These are phyloP conservation scores for Eucalyptus marginata DNA, from an alignment of 345 rosid genomes.

Conservation along the genomic window DNA sequence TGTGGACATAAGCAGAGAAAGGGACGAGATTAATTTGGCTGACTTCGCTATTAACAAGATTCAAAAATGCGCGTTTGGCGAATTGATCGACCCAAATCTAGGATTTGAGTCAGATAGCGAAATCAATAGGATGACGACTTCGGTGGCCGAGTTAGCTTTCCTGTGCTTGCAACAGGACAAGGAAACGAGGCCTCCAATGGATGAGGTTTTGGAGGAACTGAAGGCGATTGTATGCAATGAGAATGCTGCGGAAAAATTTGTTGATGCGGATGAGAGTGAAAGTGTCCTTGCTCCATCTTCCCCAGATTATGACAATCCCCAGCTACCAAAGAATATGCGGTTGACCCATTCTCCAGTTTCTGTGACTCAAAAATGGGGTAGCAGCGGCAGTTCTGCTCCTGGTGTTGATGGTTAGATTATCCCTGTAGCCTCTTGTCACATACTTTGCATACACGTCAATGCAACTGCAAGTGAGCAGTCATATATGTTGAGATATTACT, in stretches of 20 bases:
- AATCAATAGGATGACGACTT: neutral
- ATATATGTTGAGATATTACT: neutral
- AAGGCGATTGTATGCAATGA: neutral
- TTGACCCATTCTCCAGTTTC: no score
- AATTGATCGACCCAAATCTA: neutral
- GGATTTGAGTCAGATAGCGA: neutral
- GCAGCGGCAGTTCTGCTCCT: no score
- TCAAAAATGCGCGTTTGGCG: neutral
- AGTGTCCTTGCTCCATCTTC: no score
- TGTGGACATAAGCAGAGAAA: neutral
- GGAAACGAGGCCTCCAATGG: neutral
- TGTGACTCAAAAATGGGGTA: no score
- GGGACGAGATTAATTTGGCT: constrained; percentile 1
- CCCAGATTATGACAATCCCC: no score
- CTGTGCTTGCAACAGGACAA: constrained; percentile 3
- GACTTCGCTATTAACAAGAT: constrained; percentile 1
- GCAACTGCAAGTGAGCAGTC: neutral
- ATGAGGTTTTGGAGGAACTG: neutral
- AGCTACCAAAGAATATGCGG: no score
- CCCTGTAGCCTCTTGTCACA: neutral
- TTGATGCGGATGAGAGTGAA: no score
- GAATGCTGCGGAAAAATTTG: no score
- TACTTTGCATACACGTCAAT: neutral
- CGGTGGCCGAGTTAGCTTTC: neutral
- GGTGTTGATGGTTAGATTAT: no score